Evolutionary conservation across 2,329 filamentous ascomycete genomes (phyloP).

Genomic region (Clathrospora elynae): DNA sequence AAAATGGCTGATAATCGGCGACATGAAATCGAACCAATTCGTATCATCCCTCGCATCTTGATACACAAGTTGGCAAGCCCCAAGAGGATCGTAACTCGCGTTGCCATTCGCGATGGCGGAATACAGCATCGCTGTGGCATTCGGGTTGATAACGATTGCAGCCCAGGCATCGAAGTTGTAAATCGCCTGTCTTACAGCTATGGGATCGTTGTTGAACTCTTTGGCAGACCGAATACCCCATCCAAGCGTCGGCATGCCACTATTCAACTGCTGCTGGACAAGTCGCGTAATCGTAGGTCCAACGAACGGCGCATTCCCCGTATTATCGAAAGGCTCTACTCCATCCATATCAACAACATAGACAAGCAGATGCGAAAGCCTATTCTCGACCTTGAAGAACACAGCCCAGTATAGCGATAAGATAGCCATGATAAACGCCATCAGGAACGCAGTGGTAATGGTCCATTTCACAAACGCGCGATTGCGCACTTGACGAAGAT

Average conservation of each 20-base stretch:
- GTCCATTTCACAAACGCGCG: conserved; percentile 51
- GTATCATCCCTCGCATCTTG: conserved; percentile 62
- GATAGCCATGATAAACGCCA: conserved; percentile 60
- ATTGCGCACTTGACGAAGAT: conserved; percentile 47
- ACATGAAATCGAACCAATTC: conserved; percentile 60
- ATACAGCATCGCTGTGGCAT: conserved; percentile 64
- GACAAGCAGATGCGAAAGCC: conserved; percentile 55
- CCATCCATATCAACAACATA: conserved; percentile 69
- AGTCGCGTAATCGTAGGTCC: conserved; percentile 59
- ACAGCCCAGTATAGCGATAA: conserved; percentile 67
- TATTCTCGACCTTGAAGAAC: conserved; percentile 56
- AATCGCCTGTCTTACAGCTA: conserved; percentile 62
- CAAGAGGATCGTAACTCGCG: conserved; percentile 63
- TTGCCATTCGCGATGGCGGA: conserved; percentile 61
- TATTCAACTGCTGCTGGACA: conserved; percentile 52
- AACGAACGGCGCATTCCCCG: conserved; percentile 56
- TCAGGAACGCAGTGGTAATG: conserved; percentile 56
- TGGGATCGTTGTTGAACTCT: conserved; percentile 61
- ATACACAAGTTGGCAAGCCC: conserved; percentile 62
- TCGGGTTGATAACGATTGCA: conserved; percentile 66
- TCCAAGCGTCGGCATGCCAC: conserved; percentile 52
- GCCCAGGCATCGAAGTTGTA: conserved; percentile 65
- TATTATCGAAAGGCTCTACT: conserved; percentile 57
- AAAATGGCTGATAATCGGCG: conserved; percentile 57
- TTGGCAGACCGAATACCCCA: conserved; percentile 56